These are phyloP conservation scores for Hortiboletus flavorubellus DNA, from an alignment of 768 basidiomycete genomes.

Conservation along the genomic window DNA sequence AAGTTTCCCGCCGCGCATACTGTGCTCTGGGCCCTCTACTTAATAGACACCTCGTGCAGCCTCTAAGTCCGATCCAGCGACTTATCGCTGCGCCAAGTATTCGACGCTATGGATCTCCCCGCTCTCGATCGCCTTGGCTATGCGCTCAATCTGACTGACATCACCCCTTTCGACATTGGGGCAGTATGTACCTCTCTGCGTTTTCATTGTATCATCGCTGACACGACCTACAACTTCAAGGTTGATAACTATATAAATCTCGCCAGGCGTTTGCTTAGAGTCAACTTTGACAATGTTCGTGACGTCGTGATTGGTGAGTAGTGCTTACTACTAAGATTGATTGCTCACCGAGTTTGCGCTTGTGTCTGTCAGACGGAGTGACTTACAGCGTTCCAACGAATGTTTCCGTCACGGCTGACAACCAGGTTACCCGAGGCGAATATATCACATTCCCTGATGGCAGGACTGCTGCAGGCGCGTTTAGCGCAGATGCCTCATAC, in stretches of 20 bases:
- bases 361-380: not conserved
- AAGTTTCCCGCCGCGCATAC: too few species aligned
- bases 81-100: not conserved
- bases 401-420: conserved; percentile 3
- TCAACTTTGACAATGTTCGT: not conserved
- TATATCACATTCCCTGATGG: not conserved
- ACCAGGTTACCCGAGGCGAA: conserved; percentile 1
- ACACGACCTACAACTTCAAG: not conserved
- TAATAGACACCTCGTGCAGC: not conserved
- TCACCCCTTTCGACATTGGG: conserved; percentile 6
- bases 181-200: not conserved
- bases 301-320: not conserved
- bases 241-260: not conserved
- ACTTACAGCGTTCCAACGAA: not conserved
- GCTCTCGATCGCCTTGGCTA: conserved; percentile 9
- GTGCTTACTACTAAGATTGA: not conserved
- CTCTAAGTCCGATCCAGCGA: not conserved
- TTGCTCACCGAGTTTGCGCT: not conserved
- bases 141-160: not conserved
- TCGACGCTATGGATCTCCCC: not conserved
- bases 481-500: not conserved
- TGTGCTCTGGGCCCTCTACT: not conserved
- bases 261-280: not conserved
- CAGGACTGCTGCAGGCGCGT: not conserved
- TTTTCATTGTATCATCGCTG: not conserved